Conservation (phyloP, 345 rosid genomes). For the Bruguiera sexangula region DNA sequence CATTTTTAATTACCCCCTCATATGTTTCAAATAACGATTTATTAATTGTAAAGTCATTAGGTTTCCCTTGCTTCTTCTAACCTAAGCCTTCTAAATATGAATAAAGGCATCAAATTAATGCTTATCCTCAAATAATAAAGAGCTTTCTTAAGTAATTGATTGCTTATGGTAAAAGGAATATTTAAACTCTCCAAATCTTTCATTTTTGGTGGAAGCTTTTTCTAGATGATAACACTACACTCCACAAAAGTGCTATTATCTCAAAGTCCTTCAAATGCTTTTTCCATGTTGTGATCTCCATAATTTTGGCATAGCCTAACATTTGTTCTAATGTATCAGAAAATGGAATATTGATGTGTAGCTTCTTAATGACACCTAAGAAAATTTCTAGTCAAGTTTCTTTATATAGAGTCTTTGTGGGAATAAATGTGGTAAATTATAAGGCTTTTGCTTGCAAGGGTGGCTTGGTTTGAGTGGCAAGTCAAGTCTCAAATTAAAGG, state of each 20-base stretch:
- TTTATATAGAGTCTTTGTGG: background rate
- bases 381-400: background rate
- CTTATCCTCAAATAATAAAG: background rate
- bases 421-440: background rate
- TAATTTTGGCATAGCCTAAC: background rate
- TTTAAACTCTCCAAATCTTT: background rate
- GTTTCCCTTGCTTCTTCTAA: background rate
- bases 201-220: background rate
- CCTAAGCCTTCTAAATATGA: background rate
- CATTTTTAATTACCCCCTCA: background rate
- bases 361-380: background rate
- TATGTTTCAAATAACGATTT: background rate
- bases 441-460: background rate
- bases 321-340: background rate
- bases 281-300: background rate
- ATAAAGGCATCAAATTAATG: too few species aligned
- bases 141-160: background rate
- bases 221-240: background rate
- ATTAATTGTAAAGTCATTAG: background rate
- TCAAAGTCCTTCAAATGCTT: background rate
- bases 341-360: background rate
- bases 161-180: background rate
- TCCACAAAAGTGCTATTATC: background rate
- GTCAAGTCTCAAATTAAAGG: too few species aligned
- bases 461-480: too few species aligned